These are phyloP conservation scores for Aspergillus coremiiformis DNA, from an alignment of 495 filamentous ascomycete genomes.

Conservation along the genomic window DNA sequence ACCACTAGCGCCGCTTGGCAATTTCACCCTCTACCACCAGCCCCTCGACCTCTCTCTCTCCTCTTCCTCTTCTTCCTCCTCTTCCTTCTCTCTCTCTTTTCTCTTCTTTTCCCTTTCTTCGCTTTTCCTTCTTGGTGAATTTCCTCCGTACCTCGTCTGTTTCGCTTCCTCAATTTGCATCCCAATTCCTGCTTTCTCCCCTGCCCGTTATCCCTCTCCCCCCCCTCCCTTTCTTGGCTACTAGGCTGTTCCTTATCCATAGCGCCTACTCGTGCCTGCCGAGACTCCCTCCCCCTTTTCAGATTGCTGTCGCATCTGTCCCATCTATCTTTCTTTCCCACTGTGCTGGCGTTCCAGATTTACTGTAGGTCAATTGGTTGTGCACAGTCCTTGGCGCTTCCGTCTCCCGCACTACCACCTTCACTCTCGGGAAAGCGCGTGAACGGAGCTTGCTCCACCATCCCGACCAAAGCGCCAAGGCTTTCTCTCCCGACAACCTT, in stretches of 20 bases:
- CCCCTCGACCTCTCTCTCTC: constrained; percentile 41
- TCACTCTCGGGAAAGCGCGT: background rate
- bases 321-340: background rate
- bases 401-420: background rate
- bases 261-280: constrained; percentile 8
- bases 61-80: constrained; percentile 14
- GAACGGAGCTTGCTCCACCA: background rate
- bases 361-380: background rate
- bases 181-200: constrained; percentile 5
- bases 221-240: constrained; percentile 12
- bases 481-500: background rate
- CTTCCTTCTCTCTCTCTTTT: constrained; percentile 9
- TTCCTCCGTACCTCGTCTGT: constrained; percentile 6
- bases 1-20: constrained; percentile 45
- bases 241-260: constrained; percentile 4
- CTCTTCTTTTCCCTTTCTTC: constrained; percentile 18
- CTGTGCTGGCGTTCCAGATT: background rate
- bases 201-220: constrained; percentile 1
- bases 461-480: background rate
- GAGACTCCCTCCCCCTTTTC: constrained; percentile 5
- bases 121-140: constrained; percentile 4
- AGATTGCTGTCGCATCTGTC: constrained; percentile 1
- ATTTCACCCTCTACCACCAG: constrained; percentile 40
- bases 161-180: constrained; percentile 10
- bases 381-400: constrained; percentile 3